Base-by-base conservation (phyloP, 208 protist species). In the Trypanosoma avium region DNA sequence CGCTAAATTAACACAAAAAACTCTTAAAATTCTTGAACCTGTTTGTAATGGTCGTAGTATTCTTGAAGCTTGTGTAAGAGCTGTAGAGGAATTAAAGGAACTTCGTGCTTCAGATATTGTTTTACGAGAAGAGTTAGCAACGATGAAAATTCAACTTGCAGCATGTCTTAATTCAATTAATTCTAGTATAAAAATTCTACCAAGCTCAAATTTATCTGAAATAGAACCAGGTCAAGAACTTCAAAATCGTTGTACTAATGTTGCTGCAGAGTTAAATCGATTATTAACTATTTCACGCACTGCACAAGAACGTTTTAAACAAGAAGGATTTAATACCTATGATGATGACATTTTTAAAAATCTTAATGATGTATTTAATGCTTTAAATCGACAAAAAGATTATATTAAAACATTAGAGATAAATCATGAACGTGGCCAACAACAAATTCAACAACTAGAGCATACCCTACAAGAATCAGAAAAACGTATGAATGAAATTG, bases 311-410 rank as follows among this genome's bases (percentile, higher is more conserved):
- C 6, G 50, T 8, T 26, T 69, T 46, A 45, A 27, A 17, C 22
- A 5, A 5, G 38, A 36, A 3, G 63, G 63, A 3, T 30, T 47
- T 22, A 46, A 61, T 55, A 27, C 4, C 1, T 54, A 61, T n/a
- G 12, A 35, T 30, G 63, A 35, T 10, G 54, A 60, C n/a, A n/a
- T 69, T 36, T 61, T 32, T 40, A 29, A 17, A 40, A 61, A 56
- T 35, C 9, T 69, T 10, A 35, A 50, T 21, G 42, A 60, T n/a
- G 7, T 69, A 32, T 12, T 69, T 3, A 40, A 24, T 26, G n/a
- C 40, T 19, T 6, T 56, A 12, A 19, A 21, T 2, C 30, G 45
- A 29, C 27, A 40, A n/a, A 17, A 21, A 27, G 54, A 55, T 6
- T 9, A 32, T 10, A 32, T 55, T 17, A 61, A 55, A 21, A 6